Base-by-base conservation (phyloP, 2,329 filamentous ascomycete genomes). In the Monosporascus sp. region DNA sequence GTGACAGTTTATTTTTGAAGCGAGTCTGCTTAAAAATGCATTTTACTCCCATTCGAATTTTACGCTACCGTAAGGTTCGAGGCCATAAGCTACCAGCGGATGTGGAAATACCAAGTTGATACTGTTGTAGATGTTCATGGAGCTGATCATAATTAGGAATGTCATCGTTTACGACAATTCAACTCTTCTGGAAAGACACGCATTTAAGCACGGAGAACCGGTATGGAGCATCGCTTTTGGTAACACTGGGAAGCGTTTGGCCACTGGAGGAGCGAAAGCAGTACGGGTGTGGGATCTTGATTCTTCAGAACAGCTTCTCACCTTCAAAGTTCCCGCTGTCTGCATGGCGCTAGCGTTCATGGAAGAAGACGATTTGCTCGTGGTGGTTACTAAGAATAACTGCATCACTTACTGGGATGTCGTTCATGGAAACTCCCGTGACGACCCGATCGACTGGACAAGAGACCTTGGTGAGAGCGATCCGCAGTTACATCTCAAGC, bases 91-190 rank as follows among this genome's bases (percentile, higher is more conserved):
- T n/a, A n/a, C n/a, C n/a, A n/a, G n/a, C n/a, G n/a, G n/a, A n/a
- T n/a, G n/a, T n/a, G n/a, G n/a, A n/a, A n/a, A n/a, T n/a, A n/a
- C n/a, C n/a, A n/a, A n/a, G n/a, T n/a, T n/a, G n/a, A n/a, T n/a
- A 27, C 26, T 9, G 3, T 27, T 2, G 26, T 27, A 11, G 27
- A 11, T 31, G 27, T 31, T 31, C 27, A 3, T 5, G 11, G 9
- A 31, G 27, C 27, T 31, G 9, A 31, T 36, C 14, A 11, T 24
- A 26, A 2, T 4, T 24, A 53, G 56, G 0, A 53, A 49, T 2
- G 44, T 63, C 8, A 11, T 61, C 1, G 34, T 65, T 26, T 61
- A 64, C 31, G 61, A 64, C 36, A 57, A 62, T 22, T 7, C 55
- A 2, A 63, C 58, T 8, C 54, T 64, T 9, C 54, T 61, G 19